Evolutionary conservation across 495 filamentous ascomycete genomes (phyloP), one percentile per base, ranked within the genome.

Genomic region (Staphylotrichum tortipilum): DNA sequence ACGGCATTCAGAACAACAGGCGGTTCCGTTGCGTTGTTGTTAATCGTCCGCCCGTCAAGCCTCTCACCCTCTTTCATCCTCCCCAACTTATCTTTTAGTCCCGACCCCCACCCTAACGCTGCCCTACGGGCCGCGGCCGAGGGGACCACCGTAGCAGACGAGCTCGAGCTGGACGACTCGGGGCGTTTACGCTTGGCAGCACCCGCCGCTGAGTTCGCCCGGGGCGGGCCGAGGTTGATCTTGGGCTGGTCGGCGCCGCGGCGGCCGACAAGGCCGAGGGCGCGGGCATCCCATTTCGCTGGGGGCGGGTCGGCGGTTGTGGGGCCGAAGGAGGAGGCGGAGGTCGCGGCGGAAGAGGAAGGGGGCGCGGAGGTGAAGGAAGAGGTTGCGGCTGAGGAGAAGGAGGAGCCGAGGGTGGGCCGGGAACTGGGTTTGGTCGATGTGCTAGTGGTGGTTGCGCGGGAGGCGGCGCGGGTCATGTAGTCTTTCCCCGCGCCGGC

Each of bases 401-500:
- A 28, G 26, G 26, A 28, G 26, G 26, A 28, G 10, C 6, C 6
- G 26, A 28, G 26, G 26, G 10, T 17, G 29, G 50, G 23, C 47
- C 52, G 47, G 31, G n/a, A n/a, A n/a, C n/a, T n/a, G n/a, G n/a
- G n/a, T n/a, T n/a, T n/a, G n/a, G n/a, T n/a, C n/a, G n/a, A n/a
- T n/a, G n/a, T n/a, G n/a, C n/a, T 41, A 56, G 33, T 47, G 46
- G 15, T 31, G 53, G 44, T 23, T 4, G 19, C 17, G 15, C 43
- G 40, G 7, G 34, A 24, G 2, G 58, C 52, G 1, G 54, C 47
- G 12, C 54, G 55, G n/a, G 75, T 71, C 67, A 92, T 78, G 68
- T 95, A 95, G 45, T 92, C 85, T 36, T 78, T 80, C 3, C 87
- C 89, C 0, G 85, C 74, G 11, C 83, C 83, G 43, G 74, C 78